These are phyloP conservation scores for Candida pseudocylindracea DNA, from an alignment of 1,139 yeast genomes.

Conservation along the genomic window DNA sequence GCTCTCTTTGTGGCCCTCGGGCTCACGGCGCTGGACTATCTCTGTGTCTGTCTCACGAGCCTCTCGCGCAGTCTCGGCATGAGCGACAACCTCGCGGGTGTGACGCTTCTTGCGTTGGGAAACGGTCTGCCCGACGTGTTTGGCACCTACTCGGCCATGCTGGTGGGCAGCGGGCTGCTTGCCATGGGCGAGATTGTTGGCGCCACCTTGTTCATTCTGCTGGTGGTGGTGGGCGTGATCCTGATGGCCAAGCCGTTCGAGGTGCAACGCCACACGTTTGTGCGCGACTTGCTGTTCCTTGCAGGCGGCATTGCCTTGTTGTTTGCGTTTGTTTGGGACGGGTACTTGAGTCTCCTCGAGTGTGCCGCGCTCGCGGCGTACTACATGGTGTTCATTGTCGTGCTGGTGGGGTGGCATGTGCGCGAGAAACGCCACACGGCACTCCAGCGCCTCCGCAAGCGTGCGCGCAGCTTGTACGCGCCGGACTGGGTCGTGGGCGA, in stretches of 20 bases:
- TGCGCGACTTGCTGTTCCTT: too few relatives aligned
- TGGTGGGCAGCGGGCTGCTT: constrained; percentile 40
- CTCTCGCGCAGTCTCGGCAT: constrained; percentile 36
- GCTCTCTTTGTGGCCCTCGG: constrained; percentile 35
- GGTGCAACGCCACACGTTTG: too few relatives aligned
- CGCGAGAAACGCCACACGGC: too few relatives aligned
- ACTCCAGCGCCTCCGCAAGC: too few relatives aligned
- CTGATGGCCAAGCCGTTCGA: constrained; percentile 43
- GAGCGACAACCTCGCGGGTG: constrained; percentile 67
- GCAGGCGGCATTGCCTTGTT: too few relatives aligned
- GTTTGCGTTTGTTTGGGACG: too few relatives aligned
- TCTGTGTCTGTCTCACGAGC: constrained; percentile 52
- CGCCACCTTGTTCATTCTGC: constrained; percentile 58
- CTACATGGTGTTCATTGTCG: too few relatives aligned
- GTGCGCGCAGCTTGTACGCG: too few relatives aligned
- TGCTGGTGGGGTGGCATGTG: too few relatives aligned
- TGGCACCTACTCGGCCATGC: constrained; percentile 66
- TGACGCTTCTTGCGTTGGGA: constrained; percentile 75
- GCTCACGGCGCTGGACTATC: constrained; percentile 48
- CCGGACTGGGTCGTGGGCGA: too few relatives aligned
- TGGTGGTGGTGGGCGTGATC: constrained; percentile 59
- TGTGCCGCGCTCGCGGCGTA: too few relatives aligned
- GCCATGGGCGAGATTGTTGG: constrained; percentile 84
- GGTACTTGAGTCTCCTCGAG: too few relatives aligned
- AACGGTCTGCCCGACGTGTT: constrained; percentile 86